Conservation (phyloP, 2,329 filamentous ascomycete genomes). For the Teratosphaeria destructans region DNA sequence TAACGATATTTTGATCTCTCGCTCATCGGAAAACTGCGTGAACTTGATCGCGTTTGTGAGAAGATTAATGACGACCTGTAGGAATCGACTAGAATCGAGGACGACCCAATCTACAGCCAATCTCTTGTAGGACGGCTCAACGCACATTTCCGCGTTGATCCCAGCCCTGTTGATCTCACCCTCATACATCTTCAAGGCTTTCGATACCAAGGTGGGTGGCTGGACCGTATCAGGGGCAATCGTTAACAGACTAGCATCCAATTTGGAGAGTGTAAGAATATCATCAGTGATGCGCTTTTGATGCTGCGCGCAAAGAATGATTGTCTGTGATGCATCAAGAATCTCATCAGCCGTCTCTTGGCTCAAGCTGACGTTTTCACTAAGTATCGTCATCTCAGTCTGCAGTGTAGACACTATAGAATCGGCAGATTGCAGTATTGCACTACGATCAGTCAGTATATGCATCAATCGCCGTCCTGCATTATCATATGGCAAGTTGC, state of each 20-base stretch:
- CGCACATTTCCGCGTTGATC: constrained; percentile 16
- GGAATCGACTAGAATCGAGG: constrained; percentile 33
- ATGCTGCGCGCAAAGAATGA: constrained; percentile 35
- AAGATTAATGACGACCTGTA: constrained; percentile 34
- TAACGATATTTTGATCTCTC: constrained; percentile 29
- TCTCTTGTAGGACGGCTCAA: constrained; percentile 28
- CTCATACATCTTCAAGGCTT: constrained; percentile 25
- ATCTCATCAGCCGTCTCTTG: constrained; percentile 13
- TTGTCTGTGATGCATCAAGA: constrained; percentile 27
- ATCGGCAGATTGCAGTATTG: constrained; percentile 37
- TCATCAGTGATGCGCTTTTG: constrained; percentile 41
- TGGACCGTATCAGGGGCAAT: constrained; percentile 33
- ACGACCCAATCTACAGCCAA: constrained; percentile 30
- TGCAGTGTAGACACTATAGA: constrained; percentile 28
- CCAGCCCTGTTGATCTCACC: constrained; percentile 17
- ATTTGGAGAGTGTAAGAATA: constrained; percentile 35
- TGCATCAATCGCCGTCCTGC: background rate
- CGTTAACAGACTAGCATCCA: constrained; percentile 34
- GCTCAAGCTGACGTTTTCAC: constrained; percentile 18
- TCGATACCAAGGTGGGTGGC: constrained; percentile 25
- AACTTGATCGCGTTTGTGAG: constrained; percentile 37
- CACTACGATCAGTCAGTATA: constrained; percentile 29
- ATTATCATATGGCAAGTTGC: background rate
- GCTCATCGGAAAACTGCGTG: constrained; percentile 27
- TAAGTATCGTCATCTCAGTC: constrained; percentile 6